phyloP scores from a whole-genome alignment of 1,284 basidiomycete genomes.

The Athelia sp. region DNA sequence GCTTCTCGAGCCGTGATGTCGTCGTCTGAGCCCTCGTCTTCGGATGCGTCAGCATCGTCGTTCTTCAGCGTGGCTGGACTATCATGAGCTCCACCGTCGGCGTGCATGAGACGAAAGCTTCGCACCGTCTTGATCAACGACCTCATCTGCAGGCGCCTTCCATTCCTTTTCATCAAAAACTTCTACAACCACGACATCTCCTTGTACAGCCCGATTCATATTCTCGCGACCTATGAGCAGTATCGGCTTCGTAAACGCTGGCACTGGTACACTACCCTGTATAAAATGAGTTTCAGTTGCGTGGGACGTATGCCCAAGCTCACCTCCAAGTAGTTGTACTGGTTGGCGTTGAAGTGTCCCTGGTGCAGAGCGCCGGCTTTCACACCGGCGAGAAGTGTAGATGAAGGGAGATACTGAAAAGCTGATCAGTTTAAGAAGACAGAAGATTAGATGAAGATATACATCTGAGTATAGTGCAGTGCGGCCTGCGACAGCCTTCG shows the following conservation, averaged over 20 bases:
- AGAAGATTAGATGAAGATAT: slow-evolving; percentile 12
- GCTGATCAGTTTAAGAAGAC: slow-evolving; percentile 4
- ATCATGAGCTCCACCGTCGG: slow-evolving; percentile 4
- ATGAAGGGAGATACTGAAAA: slow-evolving; percentile 75
- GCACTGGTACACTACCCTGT: slow-evolving; percentile 81
- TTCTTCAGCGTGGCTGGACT: slow-evolving; percentile 74
- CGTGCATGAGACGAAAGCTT: slow-evolving; percentile 6
- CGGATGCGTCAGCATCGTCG: slow-evolving; percentile 83
- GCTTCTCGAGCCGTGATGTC: slow-evolving; percentile 47
- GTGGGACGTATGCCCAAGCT: slow-evolving; percentile 10
- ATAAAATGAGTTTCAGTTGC: neutral
- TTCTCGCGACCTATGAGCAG: slow-evolving; percentile 86
- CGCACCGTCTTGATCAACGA: slow-evolving; percentile 87
- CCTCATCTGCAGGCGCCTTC: slow-evolving; percentile 91
- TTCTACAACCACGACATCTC: slow-evolving; percentile 91
- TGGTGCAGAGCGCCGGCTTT: slow-evolving; percentile 84
- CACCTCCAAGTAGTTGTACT: slow-evolving; percentile 94
- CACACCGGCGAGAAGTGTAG: slow-evolving; percentile 77
- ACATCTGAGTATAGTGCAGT: slow-evolving; percentile 79
- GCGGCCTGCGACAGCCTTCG: slow-evolving; percentile 44
- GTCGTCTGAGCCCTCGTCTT: slow-evolving; percentile 39
- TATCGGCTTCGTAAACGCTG: slow-evolving; percentile 73
- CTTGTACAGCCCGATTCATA: slow-evolving; percentile 95
- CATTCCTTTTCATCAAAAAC: slow-evolving; percentile 87
- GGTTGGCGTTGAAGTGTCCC: slow-evolving; percentile 94